These are phyloP conservation scores for Xerocomus spinulosus DNA, from an alignment of 768 basidiomycete genomes.

Conservation along the genomic window DNA sequence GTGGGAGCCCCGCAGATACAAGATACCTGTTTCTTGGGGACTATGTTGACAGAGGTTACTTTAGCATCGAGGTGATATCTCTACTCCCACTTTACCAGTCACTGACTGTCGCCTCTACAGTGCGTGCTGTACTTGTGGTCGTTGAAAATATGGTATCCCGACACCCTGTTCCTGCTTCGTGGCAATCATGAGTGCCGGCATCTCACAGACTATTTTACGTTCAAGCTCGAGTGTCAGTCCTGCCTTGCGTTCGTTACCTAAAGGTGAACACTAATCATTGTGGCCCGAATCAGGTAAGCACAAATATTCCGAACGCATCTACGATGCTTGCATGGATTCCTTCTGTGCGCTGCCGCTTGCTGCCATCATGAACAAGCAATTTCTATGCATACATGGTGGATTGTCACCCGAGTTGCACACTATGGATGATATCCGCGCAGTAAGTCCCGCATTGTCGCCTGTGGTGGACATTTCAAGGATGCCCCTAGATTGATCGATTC, in stretches of 20 bases:
- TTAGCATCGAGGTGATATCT: conserved; percentile 78
- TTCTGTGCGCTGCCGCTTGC: conserved; percentile 95
- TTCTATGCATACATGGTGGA: conserved; percentile 97
- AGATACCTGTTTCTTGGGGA: conserved; percentile 90
- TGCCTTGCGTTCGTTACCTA: not conserved
- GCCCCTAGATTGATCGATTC: conserved; percentile 86
- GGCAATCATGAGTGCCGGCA: conserved; percentile 99
- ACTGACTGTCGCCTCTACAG: conserved; percentile 37
- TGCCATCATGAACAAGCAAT: conserved; percentile 99
- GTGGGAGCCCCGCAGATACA: conserved; percentile 91
- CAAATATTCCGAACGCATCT: conserved; percentile 95
- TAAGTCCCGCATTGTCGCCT: conserved; percentile 36
- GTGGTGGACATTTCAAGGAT: not conserved
- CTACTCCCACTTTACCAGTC: not conserved
- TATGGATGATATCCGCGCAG: conserved; percentile 87
- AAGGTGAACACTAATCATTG: conserved; percentile 3
- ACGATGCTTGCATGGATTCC: conserved; percentile 97
- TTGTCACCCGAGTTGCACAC: conserved; percentile 94
- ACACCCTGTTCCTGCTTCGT: conserved; percentile 91
- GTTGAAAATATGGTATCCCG: conserved; percentile 99
- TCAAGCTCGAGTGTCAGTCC: conserved; percentile 91
- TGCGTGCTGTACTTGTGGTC: conserved; percentile 98
- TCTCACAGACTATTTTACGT: conserved; percentile 97
- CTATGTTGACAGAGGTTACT: conserved; percentile 91
- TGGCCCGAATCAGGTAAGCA: conserved; percentile 70